Evolutionary conservation across 441 rosid species (phyloP), one percentile per base, ranked within the genome.

Genomic region (Adansonia grandidieri): DNA sequence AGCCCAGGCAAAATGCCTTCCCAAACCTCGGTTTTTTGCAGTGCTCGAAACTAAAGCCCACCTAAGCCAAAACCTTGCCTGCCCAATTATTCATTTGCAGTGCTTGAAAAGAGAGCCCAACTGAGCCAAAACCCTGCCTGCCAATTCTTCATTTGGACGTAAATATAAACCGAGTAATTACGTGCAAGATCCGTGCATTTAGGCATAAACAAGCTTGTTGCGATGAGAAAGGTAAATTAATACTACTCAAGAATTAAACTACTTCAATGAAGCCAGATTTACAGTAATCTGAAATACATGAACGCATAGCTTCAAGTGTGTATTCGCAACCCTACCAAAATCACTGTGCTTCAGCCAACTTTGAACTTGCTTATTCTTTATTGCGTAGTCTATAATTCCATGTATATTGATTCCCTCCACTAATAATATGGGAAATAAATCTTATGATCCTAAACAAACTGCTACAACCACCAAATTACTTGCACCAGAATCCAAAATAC

Each of bases 241-340:
- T 50, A 50, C 54, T 11, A 10, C 11, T 2, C 51, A 47, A 9
- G 54, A 9, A 50, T 50, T 13, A 56, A 56, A 56, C 61, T 56
- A 15, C 61, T 56, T 56, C 22, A 56, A 6, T 8, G 20, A n/a
- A 56, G 22, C 32, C 32, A 5, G 2, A 48, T 40, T 20, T 32
- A 32, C 37, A 32, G 37, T 32, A 32, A 32, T 32, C 37, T 32
- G 37, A 32, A 32, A 32, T 32, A 32, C 37, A 32, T 32, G 37
- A 32, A 32, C 17, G 17, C 62, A 28, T 73, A 67, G 58, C 86
- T 77, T 1, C 53, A 77, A 66, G 64, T 73, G 3, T 58, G 17
- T 13, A 1, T 15, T 14, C 47, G 6, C 47, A 64, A 64, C 6
- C 69, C 48, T 64, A 5, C n/a, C 48, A 64, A 64, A 9, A 48